Base-by-base conservation (phyloP, 495 filamentous ascomycete genomes). In the Poronia punctata region DNA sequence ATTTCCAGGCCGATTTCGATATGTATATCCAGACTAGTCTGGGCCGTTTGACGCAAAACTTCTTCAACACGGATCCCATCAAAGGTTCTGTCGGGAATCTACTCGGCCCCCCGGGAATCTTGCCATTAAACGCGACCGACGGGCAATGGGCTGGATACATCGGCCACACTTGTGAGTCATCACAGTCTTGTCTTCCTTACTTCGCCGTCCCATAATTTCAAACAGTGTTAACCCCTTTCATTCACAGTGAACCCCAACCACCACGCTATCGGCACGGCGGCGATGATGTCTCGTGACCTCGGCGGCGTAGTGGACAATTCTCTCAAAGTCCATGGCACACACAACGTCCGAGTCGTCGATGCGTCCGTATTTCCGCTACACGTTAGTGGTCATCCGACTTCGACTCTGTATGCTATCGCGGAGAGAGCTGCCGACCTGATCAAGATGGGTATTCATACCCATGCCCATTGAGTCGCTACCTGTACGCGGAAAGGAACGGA, bases 351-450 rank as follows among this genome's bases (percentile, higher is more conserved):
- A 7, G 72, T 82, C 2, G 72, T 75, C 0, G 76, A 78, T 56
- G 71, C 70, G 1, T 68, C 64, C 30, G 52, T 77, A 10, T 48
- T 77, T 21, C 70, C 74, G 5, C 52, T 68, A 19, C 64, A 66
- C 29, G 50, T 70, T 1, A 64, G 64, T 27, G 68, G 64, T 5
- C 70, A 79, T 50, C 57, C 68, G 28, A 55, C 63, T 7, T 58
- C 57, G 9, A 68, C 65, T 10, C 61, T 76, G 14, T 79, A 74
- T 46, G 72, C 69, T 7, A 57, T 77, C 35, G 72, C 71, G 10
- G 74, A 78, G 56, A 70, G 66, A 42, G 74, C 64, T 11, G 68
- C 71, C 12, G 68, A 72, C 49, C 26, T 79, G 17, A 74, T 79
- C 15, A 56, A 54, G 39, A 54, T 35, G 16, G 23, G 31, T 49